Evolutionary conservation across 2,329 filamentous ascomycete genomes (phyloP), one percentile per base, ranked within the genome.

Genomic region (Botrytis byssoidea): DNA sequence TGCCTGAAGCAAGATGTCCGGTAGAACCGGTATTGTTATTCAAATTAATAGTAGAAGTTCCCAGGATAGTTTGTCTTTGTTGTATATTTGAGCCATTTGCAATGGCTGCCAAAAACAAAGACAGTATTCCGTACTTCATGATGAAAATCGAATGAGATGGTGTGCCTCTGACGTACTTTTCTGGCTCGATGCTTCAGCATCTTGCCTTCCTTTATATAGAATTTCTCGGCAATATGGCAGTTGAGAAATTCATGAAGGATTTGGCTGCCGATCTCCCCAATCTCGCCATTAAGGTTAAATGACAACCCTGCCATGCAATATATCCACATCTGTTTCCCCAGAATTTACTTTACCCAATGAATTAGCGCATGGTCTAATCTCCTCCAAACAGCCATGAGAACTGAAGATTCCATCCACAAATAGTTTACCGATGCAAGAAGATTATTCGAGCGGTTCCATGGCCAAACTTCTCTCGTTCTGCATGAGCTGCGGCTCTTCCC

Each of bases 1-100:
- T 80, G 8, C 83, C 83, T 3, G 83, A 82, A 12, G 83, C 84
- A 42, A 82, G 76, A 51, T 83, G 80, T 40, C 35, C n/a, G 18
- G n/a, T 57, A 25, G 79, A 72, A 14, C 82, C 83, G 10, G 76
- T 79, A 51, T 78, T 77, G n/a, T 76, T 76, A 22, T 72, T 76
- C 6, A 82, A 73, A 57, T 81, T 75, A 48, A 83, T 81, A 25
- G 55, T 55, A 40, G 63, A 42, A 63, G 70, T 72, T 59, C 66
- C 71, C 4, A 68, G n/a, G 4, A 42, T 57, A 42, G 48, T 42
- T 22, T 68, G 46, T 10, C 35, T 55, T 7, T 66, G 35, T 2
- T 42, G 1, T 32, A 57, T 42, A 55, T 55, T 57, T 18, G 35
- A 68, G 65, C 65, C 32, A 68, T 29, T 32, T n/a, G 35, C 65